Evolutionary conservation across 768 basidiomycete species (phyloP).

Genomic region (Podaxis sp.): DNA sequence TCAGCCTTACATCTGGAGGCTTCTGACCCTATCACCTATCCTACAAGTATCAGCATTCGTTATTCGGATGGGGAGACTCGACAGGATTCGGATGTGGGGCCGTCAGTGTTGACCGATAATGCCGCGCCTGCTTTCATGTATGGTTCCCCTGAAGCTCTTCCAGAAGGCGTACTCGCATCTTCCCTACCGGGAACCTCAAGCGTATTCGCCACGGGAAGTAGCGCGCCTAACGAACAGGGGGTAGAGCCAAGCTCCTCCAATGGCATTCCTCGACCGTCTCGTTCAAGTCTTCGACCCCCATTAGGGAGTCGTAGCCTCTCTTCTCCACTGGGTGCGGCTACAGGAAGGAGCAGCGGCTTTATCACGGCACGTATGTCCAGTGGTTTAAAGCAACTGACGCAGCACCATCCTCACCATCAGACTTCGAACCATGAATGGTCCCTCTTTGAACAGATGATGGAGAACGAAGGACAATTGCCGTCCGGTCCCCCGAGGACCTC

Average conservation of each 20-base stretch:
- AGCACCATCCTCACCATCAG: constrained; percentile 13
- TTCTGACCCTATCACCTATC: background rate
- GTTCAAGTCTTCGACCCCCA: background rate
- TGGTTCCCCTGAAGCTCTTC: constrained; percentile 4
- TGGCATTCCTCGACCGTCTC: background rate
- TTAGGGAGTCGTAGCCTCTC: constrained; percentile 5
- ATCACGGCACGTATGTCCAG: constrained; percentile 3
- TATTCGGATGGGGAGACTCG: background rate
- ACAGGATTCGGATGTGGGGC: background rate
- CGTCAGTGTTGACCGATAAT: background rate
- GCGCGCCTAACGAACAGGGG: background rate
- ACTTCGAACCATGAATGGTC: constrained; percentile 51
- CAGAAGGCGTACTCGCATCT: background rate
- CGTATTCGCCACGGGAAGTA: background rate
- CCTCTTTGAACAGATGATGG: constrained; percentile 70
- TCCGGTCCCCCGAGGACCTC: constrained; percentile 13
- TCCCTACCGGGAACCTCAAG: background rate
- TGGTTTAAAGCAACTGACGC: constrained; percentile 3
- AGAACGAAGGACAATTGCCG: constrained; percentile 52
- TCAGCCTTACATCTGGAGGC: background rate
- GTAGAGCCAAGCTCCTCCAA: background rate
- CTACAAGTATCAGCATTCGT: background rate
- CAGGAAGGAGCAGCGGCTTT: background rate
- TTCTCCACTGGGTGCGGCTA: background rate
- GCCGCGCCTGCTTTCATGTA: background rate